Base-by-base conservation (phyloP, 1,284 basidiomycete species). In the Volvariella surrecta region DNA sequence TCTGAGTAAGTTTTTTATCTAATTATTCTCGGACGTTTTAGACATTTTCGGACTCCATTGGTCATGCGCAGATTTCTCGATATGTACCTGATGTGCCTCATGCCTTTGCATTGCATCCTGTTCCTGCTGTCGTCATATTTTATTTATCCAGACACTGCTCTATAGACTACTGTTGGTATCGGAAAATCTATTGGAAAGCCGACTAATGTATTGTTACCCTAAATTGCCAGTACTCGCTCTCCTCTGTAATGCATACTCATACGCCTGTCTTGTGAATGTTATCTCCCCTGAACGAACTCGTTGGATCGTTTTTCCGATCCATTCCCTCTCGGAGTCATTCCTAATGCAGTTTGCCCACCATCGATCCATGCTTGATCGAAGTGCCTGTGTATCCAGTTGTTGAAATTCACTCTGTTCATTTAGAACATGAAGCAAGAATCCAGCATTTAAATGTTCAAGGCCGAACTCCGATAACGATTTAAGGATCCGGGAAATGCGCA, bases 261-360 rank as follows among this genome's bases (percentile, higher is more conserved):
- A 83, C 55, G 68, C 65, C 39, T 70, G 62, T 43, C 76, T 66
- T n/a, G 77, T 77, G 55, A 81, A 84, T 21, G 67, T 58, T 4
- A 57, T 65, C 19, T 66, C 55, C 16, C 55, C 53, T 17, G 58
- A 61, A 45, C 79, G 68, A 39, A 75, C 76, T 48, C 66, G 65
- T 43, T 51, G 50, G 28, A 85, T 75, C 40, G 70, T 50, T 22
- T 55, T 58, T 20, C 67, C 63, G 24, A 87, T 65, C 69, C 71
- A 78, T 31, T 63, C 56, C 48, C 83, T 62, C 50, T 82, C 80
- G 46, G 64, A 62, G 16, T 73, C 66, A 49, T 82, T 70, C 47
- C 83, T 63, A 41, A 87, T 64, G 56, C 83, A 87, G 53, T 82
- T 79, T 18, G 75, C 73, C 85, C 85, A 88, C 79, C 81, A 89